Conservation (phyloP, 78 protist species). For the Pigoraptor vietnamica region DNA sequence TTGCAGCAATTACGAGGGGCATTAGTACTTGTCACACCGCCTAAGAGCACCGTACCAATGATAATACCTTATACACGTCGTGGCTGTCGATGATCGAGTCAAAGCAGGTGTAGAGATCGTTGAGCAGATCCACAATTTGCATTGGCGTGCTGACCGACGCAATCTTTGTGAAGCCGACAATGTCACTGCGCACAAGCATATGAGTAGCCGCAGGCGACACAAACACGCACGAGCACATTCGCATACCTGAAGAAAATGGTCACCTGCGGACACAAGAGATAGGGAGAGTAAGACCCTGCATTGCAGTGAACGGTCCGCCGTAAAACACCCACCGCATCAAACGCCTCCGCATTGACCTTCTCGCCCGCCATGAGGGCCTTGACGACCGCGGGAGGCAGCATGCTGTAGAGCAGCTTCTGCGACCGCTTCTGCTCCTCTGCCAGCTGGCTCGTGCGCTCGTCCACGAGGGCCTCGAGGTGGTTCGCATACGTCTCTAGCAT, state of each 20-base stretch:
- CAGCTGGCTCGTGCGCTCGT: not conserved
- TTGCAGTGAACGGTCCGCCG: too few species aligned
- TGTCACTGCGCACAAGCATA: not conserved
- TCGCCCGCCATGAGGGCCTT: not conserved
- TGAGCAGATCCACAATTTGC: not conserved
- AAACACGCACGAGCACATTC: not conserved
- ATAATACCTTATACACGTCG: not conserved
- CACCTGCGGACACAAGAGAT: too few species aligned
- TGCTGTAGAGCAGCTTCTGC: not conserved
- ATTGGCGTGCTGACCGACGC: not conserved
- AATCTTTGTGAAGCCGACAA: not conserved
- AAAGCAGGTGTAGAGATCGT: slow-evolving; percentile 2
- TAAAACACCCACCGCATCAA: too few species aligned
- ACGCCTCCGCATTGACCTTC: not conserved
- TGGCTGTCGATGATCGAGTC: not conserved
- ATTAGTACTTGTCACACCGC: too few species aligned
- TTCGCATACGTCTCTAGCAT: not conserved
- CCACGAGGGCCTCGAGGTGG: not conserved
- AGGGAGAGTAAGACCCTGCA: too few species aligned
- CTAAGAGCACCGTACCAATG: too few species aligned
- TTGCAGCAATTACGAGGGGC: too few species aligned
- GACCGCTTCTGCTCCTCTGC: not conserved
- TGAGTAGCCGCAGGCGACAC: not conserved
- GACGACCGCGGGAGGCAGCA: not conserved
- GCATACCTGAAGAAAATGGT: not conserved